phyloP scores from a whole-genome alignment of 2,329 filamentous ascomycete genomes.

The Epichloe sibirici region DNA sequence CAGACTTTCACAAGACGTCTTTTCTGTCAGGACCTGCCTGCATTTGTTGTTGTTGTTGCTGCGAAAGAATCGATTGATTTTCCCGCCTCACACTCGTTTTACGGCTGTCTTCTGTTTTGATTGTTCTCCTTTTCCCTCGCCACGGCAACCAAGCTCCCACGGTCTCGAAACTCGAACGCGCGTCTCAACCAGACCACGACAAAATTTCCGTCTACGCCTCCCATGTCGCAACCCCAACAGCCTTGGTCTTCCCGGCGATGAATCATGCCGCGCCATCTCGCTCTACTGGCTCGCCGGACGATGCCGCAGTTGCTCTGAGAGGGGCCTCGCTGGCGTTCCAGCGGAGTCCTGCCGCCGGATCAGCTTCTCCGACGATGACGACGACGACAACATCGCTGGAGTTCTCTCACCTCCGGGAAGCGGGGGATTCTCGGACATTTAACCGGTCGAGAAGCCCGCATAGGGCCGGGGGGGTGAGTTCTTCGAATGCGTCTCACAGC shows the following conservation, averaged over 20 bases:
- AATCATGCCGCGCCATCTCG: constrained; percentile 19
- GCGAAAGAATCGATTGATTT: not conserved
- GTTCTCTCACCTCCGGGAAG: not conserved
- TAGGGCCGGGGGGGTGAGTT: not conserved
- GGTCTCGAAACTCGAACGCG: not conserved
- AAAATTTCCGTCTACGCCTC: not conserved
- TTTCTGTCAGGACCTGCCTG: not conserved
- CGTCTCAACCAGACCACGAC: not conserved
- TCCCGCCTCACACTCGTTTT: not conserved
- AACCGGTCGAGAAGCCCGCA: constrained; percentile 10
- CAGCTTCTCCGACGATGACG: constrained; percentile 8
- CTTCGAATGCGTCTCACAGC: not conserved
- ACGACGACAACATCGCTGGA: constrained; percentile 2
- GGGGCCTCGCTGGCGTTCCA: constrained; percentile 45
- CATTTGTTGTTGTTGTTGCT: not conserved
- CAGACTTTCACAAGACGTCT: not conserved
- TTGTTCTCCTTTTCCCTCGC: too few species aligned
- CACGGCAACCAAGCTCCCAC: too few species aligned
- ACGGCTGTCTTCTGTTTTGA: not conserved
- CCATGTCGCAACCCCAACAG: constrained; percentile 10
- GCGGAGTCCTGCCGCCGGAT: constrained; percentile 12
- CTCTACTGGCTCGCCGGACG: constrained; percentile 19
- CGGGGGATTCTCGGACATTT: constrained; percentile 27
- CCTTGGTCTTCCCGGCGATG: constrained; percentile 17
- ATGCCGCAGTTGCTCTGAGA: constrained; percentile 33